A percentile compares a stretch with the other conserved stretches of the same genome.
phyloP scores from a whole-genome alignment of 2,329 filamentous ascomycete genomes.

The Monosporascus sp. region DNA sequence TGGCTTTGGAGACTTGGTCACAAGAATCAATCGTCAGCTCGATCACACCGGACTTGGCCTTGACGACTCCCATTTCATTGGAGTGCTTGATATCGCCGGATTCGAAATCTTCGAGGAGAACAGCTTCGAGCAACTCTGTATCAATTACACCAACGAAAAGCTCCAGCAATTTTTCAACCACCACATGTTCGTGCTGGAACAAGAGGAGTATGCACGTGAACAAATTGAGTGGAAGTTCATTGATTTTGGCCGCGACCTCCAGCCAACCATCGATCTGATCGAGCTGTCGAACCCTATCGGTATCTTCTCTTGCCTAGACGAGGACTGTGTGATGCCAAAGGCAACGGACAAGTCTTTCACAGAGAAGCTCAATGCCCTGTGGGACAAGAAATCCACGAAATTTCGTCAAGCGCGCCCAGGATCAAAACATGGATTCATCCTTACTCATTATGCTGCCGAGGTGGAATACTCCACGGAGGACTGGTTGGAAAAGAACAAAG shows the following conservation, averaged over 20 bases:
- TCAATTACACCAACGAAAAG: slow-evolving; percentile 99
- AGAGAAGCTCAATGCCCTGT: slow-evolving; percentile 92
- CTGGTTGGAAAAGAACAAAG: slow-evolving; percentile 99
- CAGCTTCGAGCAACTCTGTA: slow-evolving; percentile 97
- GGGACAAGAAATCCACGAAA: slow-evolving; percentile 93
- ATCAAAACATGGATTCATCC: slow-evolving; percentile 72
- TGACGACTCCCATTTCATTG: slow-evolving; percentile 93
- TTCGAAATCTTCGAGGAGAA: slow-evolving; percentile 99
- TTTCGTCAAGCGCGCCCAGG: slow-evolving; percentile 83
- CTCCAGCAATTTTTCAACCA: slow-evolving; percentile 99
- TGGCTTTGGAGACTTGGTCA: slow-evolving; percentile 87
- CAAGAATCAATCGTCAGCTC: slow-evolving; percentile 84
- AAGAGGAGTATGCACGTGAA: slow-evolving; percentile 95
- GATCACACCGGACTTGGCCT: slow-evolving; percentile 77
- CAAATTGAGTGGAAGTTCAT: slow-evolving; percentile 99
- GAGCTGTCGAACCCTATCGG: slow-evolving; percentile 95
- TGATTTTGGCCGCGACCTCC: slow-evolving; percentile 93
- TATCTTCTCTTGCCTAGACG: slow-evolving; percentile 96
- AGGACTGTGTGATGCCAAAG: slow-evolving; percentile 98
- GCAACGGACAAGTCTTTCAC: slow-evolving; percentile 96
- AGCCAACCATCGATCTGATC: slow-evolving; percentile 96
- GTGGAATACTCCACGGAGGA: slow-evolving; percentile 94
- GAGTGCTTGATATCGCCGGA: slow-evolving; percentile 95
- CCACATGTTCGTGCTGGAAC: slow-evolving; percentile 98
- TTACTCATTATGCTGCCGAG: slow-evolving; percentile 96